A percentile compares a stretch with the other conserved stretches of the same genome.
Evolutionary conservation across 805 yeast species (phyloP).

Genomic region (Saturnispora silvae): DNA sequence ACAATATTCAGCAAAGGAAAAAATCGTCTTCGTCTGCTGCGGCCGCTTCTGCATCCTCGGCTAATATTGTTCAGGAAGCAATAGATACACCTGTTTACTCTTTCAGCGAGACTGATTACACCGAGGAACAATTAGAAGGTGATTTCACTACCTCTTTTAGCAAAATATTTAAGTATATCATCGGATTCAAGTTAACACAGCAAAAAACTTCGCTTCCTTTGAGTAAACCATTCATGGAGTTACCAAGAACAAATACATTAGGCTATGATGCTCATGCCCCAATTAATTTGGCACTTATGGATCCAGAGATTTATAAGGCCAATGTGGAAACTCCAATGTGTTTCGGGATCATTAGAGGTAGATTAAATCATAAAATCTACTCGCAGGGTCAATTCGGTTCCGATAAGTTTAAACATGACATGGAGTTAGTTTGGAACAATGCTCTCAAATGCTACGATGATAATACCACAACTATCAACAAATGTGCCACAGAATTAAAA

Average conservation of each 20-base stretch:
- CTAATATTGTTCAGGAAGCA: not conserved
- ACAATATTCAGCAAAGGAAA: too few species aligned
- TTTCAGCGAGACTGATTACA: not conserved
- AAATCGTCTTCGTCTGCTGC: not conserved
- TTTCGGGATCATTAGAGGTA: conserved; percentile 44
- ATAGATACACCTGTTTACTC: not conserved
- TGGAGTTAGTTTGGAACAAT: conserved; percentile 59
- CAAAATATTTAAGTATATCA: conserved; percentile 10
- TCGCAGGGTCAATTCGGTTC: conserved; percentile 39
- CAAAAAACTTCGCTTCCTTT: conserved; percentile 17
- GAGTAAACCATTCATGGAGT: conserved; percentile 46
- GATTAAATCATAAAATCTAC: conserved; percentile 42
- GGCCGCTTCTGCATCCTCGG: not conserved
- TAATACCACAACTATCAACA: conserved; percentile 57
- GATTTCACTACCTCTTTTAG: conserved; percentile 11
- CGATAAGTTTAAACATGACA: conserved; percentile 47
- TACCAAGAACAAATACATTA: conserved; percentile 40
- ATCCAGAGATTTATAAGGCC: conserved; percentile 66
- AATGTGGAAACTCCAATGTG: conserved; percentile 67
- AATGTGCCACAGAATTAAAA: conserved; percentile 56
- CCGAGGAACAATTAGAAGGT: not conserved
- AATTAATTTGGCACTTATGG: conserved; percentile 32
- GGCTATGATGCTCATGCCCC: conserved; percentile 3
- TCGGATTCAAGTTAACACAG: conserved; percentile 14
- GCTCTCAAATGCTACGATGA: conserved; percentile 72